Percentiles rank a stretch among this genome's conserved stretches.
Evolutionary conservation across 2,329 filamentous ascomycete genomes (phyloP).

Genomic region (Colletotrichum cordylinicola): DNA sequence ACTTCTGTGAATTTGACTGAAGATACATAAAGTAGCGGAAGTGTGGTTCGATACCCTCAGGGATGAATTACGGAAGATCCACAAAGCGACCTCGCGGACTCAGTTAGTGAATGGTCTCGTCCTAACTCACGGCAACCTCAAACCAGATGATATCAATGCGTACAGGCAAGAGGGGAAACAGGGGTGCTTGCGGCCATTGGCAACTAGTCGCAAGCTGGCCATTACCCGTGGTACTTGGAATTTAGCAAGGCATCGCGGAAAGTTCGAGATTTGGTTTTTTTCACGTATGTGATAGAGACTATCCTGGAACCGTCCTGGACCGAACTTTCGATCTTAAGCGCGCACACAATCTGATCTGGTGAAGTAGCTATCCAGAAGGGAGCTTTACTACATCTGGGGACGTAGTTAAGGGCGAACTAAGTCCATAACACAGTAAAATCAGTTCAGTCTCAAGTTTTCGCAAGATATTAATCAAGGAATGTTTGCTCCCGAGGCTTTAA

Average conservation of each 20-base stretch:
- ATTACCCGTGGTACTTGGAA: conserved; percentile 20
- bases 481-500: background rate
- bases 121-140: conserved; percentile 18
- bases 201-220: conserved; percentile 14
- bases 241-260: conserved; percentile 14
- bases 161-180: background rate
- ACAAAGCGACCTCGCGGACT: background rate
- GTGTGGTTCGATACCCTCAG: background rate
- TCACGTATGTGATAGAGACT: background rate
- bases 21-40: background rate
- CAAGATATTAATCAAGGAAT: background rate
- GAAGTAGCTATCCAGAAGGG: background rate
- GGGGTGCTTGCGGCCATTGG: conserved; percentile 11
- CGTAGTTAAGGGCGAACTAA: background rate
- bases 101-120: background rate
- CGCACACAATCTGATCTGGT: background rate
- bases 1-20: no score
- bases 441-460: background rate
- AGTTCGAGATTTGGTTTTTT: background rate
- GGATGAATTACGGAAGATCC: background rate
- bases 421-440: background rate
- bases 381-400: background rate
- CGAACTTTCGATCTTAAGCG: background rate
- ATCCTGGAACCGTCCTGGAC: conserved; percentile 5
- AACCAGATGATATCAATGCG: conserved; percentile 3